Evolutionary conservation across 306 rosid genomes (phyloP), one percentile per base, ranked within the genome.

Genomic region (Acmispon strigosus): DNA sequence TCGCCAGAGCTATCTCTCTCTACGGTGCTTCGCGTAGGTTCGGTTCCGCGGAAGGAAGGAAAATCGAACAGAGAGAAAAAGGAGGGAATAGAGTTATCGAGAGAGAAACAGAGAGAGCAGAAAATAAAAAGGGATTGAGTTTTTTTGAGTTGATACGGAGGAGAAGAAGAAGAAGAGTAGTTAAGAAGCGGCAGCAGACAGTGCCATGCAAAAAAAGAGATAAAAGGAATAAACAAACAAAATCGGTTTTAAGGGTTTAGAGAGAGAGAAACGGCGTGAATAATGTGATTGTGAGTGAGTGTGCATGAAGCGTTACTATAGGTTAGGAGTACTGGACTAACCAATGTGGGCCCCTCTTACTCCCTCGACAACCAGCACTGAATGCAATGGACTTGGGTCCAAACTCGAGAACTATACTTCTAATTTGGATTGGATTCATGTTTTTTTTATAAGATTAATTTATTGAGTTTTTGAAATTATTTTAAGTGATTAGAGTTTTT

Each of bases 191-290:
- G 62, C 74, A 45, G 72, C 81, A 29, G 76, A 87, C 87, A 82
- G 81, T 78, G 85, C 87, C 92, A 87, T 84, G 92, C 89, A 82
- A 72, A 75, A 71, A 53, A 62, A 39, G 60, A 39, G 66, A 19
- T 45, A 56, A 59, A 67, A 45, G 70, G 22, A 24, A 32, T 20
- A 73, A 74, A 34, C 74, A 70, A 75, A 77, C 70, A 68, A 65
- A 18, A 11, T n/a, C 12, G 12, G 66, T 70, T 70, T 70, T 15
- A 55, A 14, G 22, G 41, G 29, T 32, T 32, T 6, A n/a, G 15
- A 5, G 18, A n/a, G 11, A 7, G 20, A 5, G 8, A 13, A 14
- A 54, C 7, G 8, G 16, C 2, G 66, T 9, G 15, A 4, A 5
- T 3, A 22, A n/a, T 2, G 10, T 11, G 60, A 0, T 3, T 4